Conservation (phyloP, 805 yeast genomes). For the Pichia pseudocactophila region DNA sequence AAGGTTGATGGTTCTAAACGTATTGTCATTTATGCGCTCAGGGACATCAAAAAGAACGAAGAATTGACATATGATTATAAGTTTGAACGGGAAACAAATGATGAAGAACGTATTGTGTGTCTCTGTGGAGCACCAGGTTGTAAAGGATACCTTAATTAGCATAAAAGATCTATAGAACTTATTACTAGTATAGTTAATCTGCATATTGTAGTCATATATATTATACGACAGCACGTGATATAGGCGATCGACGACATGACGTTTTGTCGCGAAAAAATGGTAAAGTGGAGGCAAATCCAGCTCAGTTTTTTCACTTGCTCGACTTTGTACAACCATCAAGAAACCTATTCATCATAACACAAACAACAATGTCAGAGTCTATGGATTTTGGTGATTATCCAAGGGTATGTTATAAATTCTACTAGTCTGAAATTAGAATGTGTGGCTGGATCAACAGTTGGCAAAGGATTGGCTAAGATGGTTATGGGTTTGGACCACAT, state of each 20-base stretch:
- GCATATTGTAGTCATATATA: no score
- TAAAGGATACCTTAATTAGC: slow-evolving; percentile 76
- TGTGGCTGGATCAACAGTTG: not conserved
- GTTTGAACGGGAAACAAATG: slow-evolving; percentile 85
- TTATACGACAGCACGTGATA: no score
- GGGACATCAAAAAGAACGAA: slow-evolving; percentile 81
- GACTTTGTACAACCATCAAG: no score
- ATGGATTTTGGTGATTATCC: slow-evolving; percentile 58
- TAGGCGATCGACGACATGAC: no score
- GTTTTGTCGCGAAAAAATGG: no score
- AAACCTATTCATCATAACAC: no score
- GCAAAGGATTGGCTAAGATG: no score
- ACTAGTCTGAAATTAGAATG: not conserved
- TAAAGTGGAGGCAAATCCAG: no score
- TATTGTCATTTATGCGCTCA: slow-evolving; percentile 86
- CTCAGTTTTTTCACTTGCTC: not conserved
- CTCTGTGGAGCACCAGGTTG: slow-evolving; percentile 94
- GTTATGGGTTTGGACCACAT: no score
- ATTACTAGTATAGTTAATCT: no score
- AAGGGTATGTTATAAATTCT: slow-evolving; percentile 33
- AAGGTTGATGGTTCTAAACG: slow-evolving; percentile 90
- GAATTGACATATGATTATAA: slow-evolving; percentile 95
- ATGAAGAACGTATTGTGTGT: slow-evolving; percentile 81
- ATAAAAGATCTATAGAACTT: not conserved
- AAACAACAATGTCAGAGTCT: slow-evolving; percentile 50